Percentiles rank a stretch among this genome's conserved stretches.
Evolutionary conservation across 352 stramenopile genomes (phyloP).

Genomic region (Aphanomyces cochlioides): DNA sequence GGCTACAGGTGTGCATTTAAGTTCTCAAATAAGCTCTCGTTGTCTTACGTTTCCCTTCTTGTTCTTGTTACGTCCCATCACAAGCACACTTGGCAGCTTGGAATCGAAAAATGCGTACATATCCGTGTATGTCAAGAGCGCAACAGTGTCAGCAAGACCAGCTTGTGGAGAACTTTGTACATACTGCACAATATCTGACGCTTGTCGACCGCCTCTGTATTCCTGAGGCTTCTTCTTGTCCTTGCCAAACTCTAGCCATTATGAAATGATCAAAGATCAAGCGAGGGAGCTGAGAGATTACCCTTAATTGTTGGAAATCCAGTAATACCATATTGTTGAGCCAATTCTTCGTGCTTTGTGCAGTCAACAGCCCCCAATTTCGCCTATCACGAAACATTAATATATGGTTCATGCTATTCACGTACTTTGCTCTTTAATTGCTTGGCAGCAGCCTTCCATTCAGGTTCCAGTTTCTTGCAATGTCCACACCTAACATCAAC

Average conservation of each 20-base stretch:
- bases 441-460: conserved; percentile 85
- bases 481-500: conserved; percentile 72
- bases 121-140: conserved; percentile 48
- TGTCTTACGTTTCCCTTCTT: conserved; percentile 34
- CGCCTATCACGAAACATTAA: conserved; percentile 39
- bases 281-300: neutral
- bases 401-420: conserved; percentile 2
- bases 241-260: conserved; percentile 52
- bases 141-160: conserved; percentile 48
- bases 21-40: neutral
- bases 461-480: conserved; percentile 86
- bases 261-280: neutral
- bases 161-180: conserved; percentile 63
- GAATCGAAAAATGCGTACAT: conserved; percentile 59
- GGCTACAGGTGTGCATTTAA: conserved; percentile 30
- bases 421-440: conserved; percentile 75
- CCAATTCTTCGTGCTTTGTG: conserved; percentile 53
- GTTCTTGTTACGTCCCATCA: conserved; percentile 57
- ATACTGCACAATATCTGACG: conserved; percentile 65
- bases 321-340: conserved; percentile 72
- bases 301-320: conserved; percentile 81
- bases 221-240: conserved; percentile 78
- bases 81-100: conserved; percentile 53
- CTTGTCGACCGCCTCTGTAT: conserved; percentile 61
- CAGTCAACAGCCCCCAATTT: conserved; percentile 65